These are phyloP conservation scores for Astragalus membranaceus DNA, from an alignment of 306 rosid genomes.

Conservation along the genomic window DNA sequence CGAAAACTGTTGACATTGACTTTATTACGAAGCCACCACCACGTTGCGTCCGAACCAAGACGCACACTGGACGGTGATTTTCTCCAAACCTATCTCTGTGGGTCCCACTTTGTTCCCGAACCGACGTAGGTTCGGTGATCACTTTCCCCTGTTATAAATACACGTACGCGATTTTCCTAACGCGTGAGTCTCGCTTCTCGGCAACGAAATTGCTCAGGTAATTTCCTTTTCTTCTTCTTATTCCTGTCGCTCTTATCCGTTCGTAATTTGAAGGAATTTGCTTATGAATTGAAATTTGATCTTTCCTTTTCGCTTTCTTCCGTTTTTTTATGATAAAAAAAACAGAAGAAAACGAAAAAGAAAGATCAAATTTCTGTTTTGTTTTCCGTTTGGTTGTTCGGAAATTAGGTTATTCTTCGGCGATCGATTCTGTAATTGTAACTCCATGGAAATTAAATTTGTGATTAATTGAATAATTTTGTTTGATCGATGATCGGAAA, in stretches of 20 bases:
- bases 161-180: background rate
- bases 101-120: slow-evolving; percentile 24
- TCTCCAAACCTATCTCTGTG: slow-evolving; percentile 10
- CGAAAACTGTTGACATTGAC: slow-evolving; percentile 21
- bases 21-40: background rate
- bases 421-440: background rate
- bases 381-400: no score
- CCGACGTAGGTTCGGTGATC: slow-evolving; percentile 27
- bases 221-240: background rate
- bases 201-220: slow-evolving; percentile 25
- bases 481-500: background rate
- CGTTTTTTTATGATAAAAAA: no score
- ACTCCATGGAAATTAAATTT: slow-evolving; percentile 1
- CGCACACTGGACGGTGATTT: slow-evolving; percentile 29
- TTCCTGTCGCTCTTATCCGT: background rate
- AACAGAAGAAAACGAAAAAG: no score
- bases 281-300: background rate
- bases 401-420: no score
- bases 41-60: slow-evolving; percentile 42
- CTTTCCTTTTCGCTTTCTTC: background rate
- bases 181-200: slow-evolving; percentile 9
- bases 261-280: background rate
- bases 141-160: slow-evolving; percentile 18
- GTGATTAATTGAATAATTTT: background rate
- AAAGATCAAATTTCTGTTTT: no score